These are phyloP conservation scores for Backusella parvicylindrica DNA, from an alignment of 192 early-diverging fungal genomes.

Conservation along the genomic window DNA sequence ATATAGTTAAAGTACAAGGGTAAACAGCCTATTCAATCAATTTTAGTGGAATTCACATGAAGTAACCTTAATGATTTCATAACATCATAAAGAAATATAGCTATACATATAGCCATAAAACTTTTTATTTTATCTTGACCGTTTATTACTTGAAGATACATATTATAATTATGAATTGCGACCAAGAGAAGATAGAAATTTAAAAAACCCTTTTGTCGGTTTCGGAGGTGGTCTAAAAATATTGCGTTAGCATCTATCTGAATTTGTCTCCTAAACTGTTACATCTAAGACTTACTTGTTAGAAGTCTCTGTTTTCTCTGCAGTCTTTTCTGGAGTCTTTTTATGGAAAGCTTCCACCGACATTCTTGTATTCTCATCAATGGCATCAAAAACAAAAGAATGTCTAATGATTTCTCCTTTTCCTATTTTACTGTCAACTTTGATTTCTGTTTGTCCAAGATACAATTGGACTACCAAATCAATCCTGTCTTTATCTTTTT, in stretches of 20 bases:
- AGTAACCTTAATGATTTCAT: neutral
- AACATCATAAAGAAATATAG: neutral
- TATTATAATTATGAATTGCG: neutral
- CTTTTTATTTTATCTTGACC: neutral
- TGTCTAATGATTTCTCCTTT: neutral
- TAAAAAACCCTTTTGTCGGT: neutral
- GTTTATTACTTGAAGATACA: neutral
- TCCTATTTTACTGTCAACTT: neutral
- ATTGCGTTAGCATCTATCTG: neutral
- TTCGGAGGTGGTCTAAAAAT: neutral
- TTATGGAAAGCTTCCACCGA: neutral
- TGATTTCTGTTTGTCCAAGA: slow-evolving; percentile 3
- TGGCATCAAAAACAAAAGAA: neutral
- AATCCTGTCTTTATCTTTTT: neutral
- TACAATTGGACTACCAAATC: neutral
- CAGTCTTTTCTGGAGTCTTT: neutral
- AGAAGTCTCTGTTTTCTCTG: neutral
- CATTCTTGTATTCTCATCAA: neutral
- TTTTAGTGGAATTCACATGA: neutral
- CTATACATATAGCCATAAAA: neutral
- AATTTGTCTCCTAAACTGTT: neutral
- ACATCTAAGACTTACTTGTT: neutral
- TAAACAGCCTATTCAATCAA: neutral
- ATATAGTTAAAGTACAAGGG: neutral
- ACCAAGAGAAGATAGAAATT: neutral